phyloP scores from a whole-genome alignment of 305 asterid species.

The Fraxinus platypoda region DNA sequence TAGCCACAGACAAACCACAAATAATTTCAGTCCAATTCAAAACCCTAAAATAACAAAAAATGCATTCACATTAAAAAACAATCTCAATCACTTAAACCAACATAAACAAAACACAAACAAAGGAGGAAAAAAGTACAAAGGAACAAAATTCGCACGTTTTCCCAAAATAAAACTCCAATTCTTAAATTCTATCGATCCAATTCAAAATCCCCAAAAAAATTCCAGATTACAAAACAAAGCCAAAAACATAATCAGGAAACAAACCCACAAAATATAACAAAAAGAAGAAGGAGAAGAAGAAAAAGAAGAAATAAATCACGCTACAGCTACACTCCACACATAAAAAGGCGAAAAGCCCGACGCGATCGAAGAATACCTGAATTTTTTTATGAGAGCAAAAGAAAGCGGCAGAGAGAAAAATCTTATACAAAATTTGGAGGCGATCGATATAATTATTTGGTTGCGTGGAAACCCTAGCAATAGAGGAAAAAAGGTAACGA shows the following conservation, averaged over 20 bases:
- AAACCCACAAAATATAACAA: constrained; percentile 7
- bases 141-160: not conserved
- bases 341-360: constrained; percentile 5
- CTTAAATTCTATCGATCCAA: not conserved
- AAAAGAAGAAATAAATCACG: not conserved
- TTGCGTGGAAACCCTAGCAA: constrained; percentile 47
- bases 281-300: not conserved
- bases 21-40: constrained; percentile 32
- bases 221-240: not conserved
- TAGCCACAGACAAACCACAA: constrained; percentile 30
- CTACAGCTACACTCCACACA: constrained; percentile 5
- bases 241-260: not conserved
- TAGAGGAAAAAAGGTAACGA: constrained; percentile 25
- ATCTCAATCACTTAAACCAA: not conserved
- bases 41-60: constrained; percentile 40
- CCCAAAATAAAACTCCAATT: not conserved
- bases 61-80: constrained; percentile 20
- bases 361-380: constrained; percentile 41
- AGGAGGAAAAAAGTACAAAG: not conserved
- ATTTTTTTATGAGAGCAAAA: constrained; percentile 20
- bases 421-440: constrained; percentile 7
- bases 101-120: not conserved
- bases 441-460: constrained; percentile 28
- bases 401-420: constrained; percentile 21
- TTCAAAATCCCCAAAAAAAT: not conserved